phyloP scores from a whole-genome alignment of 345 rosid species.

The Diplotaxis tenuifolia region DNA sequence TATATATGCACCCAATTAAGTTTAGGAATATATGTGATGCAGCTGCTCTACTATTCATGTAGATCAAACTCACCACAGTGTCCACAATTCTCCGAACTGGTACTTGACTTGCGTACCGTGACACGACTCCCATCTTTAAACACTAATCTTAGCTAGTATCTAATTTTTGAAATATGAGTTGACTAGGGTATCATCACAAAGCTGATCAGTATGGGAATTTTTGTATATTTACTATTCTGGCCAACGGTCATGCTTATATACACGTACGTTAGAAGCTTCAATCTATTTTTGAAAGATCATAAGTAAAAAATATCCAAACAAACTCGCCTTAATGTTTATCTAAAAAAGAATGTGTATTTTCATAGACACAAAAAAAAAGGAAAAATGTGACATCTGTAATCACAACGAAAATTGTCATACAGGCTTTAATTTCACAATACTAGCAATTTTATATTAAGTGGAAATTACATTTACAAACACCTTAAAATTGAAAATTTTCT shows the following conservation, averaged over 20 bases:
- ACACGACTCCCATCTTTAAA: neutral
- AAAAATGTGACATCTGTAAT: neutral
- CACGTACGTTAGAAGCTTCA: neutral
- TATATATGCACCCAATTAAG: neutral
- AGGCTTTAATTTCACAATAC: too few relatives aligned
- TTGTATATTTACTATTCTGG: neutral
- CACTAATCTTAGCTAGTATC: neutral
- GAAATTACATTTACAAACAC: neutral
- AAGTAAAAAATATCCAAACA: neutral
- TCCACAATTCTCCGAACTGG: neutral
- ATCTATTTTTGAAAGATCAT: neutral
- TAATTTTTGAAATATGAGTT: neutral
- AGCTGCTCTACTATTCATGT: neutral
- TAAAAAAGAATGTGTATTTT: too few relatives aligned
- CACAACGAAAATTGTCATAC: neutral
- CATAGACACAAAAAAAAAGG: too few relatives aligned
- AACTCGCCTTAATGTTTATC: neutral
- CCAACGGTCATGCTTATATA: too few relatives aligned
- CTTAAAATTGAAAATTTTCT: neutral
- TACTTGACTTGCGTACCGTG: neutral
- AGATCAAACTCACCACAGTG: neutral
- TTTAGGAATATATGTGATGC: neutral
- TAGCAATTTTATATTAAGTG: neutral
- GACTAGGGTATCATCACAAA: neutral
- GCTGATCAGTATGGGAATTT: neutral